phyloP scores from a whole-genome alignment of 192 early-diverging fungal genomes.

The Spizellomyces punctatus region DNA sequence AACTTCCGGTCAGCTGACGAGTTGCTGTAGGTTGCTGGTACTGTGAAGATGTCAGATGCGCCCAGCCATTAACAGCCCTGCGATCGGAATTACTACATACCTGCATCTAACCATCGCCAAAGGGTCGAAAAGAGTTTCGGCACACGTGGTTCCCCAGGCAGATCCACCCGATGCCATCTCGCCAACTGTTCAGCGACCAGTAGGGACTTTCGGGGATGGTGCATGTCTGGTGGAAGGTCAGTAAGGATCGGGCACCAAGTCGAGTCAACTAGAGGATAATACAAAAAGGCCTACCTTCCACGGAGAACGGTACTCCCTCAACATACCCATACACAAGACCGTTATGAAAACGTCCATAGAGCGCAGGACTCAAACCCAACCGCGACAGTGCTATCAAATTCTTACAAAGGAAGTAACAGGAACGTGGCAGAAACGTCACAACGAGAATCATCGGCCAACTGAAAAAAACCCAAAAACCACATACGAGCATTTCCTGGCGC shows the following conservation, averaged over 20 bases:
- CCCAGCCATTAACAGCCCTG: background rate
- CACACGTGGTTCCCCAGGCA: slow-evolving; percentile 41
- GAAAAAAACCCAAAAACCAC: slow-evolving; percentile 16
- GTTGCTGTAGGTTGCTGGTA: slow-evolving; percentile 60
- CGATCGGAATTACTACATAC: slow-evolving; percentile 33
- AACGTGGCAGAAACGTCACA: too few species aligned
- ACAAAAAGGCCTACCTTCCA: slow-evolving; percentile 42
- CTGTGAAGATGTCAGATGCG: slow-evolving; percentile 38
- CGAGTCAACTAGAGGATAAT: too few species aligned
- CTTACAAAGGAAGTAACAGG: slow-evolving; percentile 40
- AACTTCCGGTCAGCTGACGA: slow-evolving; percentile 62
- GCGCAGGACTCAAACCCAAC: slow-evolving; percentile 68
- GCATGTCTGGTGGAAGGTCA: slow-evolving; percentile 59
- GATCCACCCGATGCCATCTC: slow-evolving; percentile 75
- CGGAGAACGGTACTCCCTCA: slow-evolving; percentile 68
- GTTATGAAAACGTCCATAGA: slow-evolving; percentile 88
- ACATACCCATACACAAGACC: slow-evolving; percentile 92
- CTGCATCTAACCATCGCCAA: slow-evolving; percentile 60
- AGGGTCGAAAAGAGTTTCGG: slow-evolving; percentile 73
- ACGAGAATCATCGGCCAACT: too few species aligned
- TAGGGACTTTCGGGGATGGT: slow-evolving; percentile 65
- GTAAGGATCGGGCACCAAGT: too few species aligned
- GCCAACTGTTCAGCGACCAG: slow-evolving; percentile 80
- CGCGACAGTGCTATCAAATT: slow-evolving; percentile 78
- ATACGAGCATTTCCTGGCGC: slow-evolving; percentile 82